A percentile compares a stretch with the other conserved stretches of the same genome.
These are phyloP conservation scores for Pleodorina starrii DNA, from an alignment of 139 green algal species.

Conservation along the genomic window DNA sequence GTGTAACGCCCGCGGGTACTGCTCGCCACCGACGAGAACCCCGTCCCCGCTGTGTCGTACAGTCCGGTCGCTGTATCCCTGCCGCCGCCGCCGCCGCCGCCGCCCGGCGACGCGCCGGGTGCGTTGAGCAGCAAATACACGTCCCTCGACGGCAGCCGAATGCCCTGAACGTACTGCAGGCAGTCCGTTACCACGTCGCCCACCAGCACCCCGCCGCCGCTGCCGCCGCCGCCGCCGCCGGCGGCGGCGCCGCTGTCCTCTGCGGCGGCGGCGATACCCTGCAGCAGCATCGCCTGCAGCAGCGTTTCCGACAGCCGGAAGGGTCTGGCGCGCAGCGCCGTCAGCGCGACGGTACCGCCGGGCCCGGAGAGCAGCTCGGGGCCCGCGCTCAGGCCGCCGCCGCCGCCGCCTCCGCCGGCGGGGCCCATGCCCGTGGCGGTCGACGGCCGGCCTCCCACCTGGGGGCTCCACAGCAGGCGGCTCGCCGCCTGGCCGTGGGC, in stretches of 20 bases:
- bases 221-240: background rate
- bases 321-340: background rate
- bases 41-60: background rate
- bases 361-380: too few relatives aligned
- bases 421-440: background rate
- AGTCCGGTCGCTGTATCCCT: background rate
- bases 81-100: background rate
- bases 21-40: background rate
- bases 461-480: too few relatives aligned
- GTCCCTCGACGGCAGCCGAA: background rate
- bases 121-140: conserved; percentile 1
- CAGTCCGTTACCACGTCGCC: background rate
- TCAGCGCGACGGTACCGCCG: background rate
- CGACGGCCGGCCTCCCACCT: background rate
- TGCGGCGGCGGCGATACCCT: background rate
- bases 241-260: background rate
- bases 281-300: background rate
- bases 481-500: background rate
- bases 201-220: background rate
- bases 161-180: background rate
- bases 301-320: conserved; percentile 2
- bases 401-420: background rate
- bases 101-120: background rate
- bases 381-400: background rate
- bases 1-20: background rate